These are phyloP conservation scores for Cyclocybe aegerita DNA, from an alignment of 768 basidiomycete species.

Conservation along the genomic window DNA sequence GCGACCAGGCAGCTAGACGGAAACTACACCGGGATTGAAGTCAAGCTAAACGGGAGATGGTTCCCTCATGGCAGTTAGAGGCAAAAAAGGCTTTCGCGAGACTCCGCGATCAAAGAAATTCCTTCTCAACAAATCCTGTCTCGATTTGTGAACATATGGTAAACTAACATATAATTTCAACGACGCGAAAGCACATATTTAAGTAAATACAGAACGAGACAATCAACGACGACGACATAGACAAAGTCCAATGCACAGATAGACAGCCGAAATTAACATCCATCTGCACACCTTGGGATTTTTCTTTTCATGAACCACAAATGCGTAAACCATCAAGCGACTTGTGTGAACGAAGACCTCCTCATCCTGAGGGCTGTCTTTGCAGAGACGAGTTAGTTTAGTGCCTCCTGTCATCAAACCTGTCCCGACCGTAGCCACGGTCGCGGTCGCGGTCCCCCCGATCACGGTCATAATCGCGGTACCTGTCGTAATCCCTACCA, in stretches of 20 bases:
- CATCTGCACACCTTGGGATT: no score
- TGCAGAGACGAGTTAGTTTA: slow-evolving; percentile 7
- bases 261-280: background rate
- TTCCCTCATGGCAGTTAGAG: no score
- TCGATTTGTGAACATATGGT: no score
- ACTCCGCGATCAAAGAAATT: no score
- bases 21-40: background rate
- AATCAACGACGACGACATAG: background rate
- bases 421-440: slow-evolving; percentile 31
- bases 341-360: no score
- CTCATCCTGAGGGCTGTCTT: no score
- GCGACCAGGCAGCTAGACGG: background rate
- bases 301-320: no score
- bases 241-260: background rate
- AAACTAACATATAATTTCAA: no score
- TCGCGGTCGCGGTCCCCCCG: slow-evolving; percentile 36
- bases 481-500: slow-evolving; percentile 47
- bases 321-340: no score
- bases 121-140: no score
- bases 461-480: slow-evolving; percentile 42
- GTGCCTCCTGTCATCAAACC: slow-evolving; percentile 37
- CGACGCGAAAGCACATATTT: no score
- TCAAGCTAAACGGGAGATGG: background rate
- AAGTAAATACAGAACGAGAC: background rate
- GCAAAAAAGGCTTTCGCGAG: no score